Evolutionary conservation across 2,329 filamentous ascomycete species (phyloP).

Genomic region (Pestalotiopsis sp.): DNA sequence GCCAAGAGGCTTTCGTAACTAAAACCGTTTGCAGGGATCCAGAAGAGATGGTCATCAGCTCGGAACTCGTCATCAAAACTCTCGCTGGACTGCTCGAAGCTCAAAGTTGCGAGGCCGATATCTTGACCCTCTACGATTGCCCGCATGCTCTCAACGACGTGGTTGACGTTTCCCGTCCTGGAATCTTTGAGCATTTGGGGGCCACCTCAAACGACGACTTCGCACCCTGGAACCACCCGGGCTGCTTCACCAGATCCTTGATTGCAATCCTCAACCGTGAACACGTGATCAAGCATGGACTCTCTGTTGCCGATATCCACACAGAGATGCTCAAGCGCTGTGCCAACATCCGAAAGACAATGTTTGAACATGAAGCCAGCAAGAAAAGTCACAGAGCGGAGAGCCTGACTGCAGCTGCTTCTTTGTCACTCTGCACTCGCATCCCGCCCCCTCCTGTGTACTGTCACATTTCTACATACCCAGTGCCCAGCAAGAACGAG

Average conservation of each 20-base stretch:
- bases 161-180: not conserved
- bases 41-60: not conserved
- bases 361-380: not conserved
- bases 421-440: not conserved
- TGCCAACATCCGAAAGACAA: not conserved
- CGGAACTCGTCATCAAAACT: not conserved
- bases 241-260: slow-evolving; percentile 12
- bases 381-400: not conserved
- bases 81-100: slow-evolving; percentile 7
- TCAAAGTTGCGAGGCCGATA: slow-evolving; percentile 2
- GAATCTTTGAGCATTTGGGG: slow-evolving; percentile 10
- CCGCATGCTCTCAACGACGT: not conserved
- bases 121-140: slow-evolving; percentile 13
- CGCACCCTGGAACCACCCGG: not conserved
- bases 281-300: not conserved
- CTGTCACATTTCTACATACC: slow-evolving; percentile 8
- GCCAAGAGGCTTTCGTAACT: not conserved
- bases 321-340: slow-evolving; percentile 7
- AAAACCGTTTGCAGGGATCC: not conserved
- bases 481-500: not conserved
- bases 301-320: slow-evolving; percentile 11
- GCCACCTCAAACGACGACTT: not conserved
- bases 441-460: slow-evolving; percentile 6
- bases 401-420: not conserved
- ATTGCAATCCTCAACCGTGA: slow-evolving; percentile 6